phyloP scores from a whole-genome alignment of 208 protist genomes.

The Wallacemonas collosoma region DNA sequence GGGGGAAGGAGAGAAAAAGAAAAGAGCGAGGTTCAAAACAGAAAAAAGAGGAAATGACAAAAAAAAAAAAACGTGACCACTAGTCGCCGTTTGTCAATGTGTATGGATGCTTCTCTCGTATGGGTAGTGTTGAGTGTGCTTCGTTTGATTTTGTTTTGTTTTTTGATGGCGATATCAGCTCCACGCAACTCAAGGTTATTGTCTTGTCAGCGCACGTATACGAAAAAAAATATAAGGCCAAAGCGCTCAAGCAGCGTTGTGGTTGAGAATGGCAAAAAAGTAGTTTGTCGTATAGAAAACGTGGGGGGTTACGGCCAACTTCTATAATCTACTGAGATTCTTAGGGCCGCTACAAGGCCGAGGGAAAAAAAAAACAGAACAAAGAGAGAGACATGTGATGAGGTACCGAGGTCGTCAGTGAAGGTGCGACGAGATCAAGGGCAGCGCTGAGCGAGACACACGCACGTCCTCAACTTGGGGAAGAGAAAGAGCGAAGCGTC shows the following conservation, averaged over 20 bases:
- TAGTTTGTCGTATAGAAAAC: no score
- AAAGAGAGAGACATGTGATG: not conserved
- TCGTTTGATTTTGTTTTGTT: slow-evolving; percentile 18
- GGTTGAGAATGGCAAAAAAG: no score
- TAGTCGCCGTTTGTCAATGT: not conserved
- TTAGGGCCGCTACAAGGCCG: not conserved
- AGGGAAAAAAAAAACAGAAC: slow-evolving; percentile 10
- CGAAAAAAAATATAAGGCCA: not conserved
- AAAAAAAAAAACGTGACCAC: not conserved
- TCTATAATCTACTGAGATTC: not conserved
- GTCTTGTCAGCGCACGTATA: not conserved
- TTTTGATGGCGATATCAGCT: slow-evolving; percentile 8
- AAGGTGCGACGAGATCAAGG: no score
- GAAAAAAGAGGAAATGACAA: not conserved
- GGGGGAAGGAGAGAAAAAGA: slow-evolving; percentile 13
- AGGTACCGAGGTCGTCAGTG: not conserved
- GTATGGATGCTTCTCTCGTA: not conserved
- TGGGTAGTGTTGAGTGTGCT: not conserved
- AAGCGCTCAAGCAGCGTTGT: not conserved
- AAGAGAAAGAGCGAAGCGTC: no score
- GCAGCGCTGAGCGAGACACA: no score
- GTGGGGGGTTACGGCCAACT: not conserved
- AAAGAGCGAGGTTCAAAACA: not conserved
- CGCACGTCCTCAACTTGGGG: no score
- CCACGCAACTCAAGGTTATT: not conserved